phyloP scores from a whole-genome alignment of 805 yeast genomes.

The Yarrowia divulgata region DNA sequence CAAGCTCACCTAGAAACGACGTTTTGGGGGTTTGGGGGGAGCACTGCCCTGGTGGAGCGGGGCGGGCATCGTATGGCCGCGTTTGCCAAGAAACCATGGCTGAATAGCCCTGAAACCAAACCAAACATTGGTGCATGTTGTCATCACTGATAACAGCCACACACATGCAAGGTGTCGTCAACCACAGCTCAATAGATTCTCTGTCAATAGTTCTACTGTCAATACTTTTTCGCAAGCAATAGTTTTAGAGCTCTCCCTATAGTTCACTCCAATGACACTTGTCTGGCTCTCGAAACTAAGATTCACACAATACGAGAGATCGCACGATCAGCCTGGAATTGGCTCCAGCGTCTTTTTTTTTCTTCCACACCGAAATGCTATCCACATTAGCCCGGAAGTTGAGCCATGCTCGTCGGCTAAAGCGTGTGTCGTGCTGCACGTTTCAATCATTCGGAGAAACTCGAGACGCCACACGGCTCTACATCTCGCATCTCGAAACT shows the following conservation, averaged over 20 bases:
- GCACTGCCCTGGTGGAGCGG: slow-evolving; percentile 22
- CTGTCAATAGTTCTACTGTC: too few relatives aligned
- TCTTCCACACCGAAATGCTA: too few relatives aligned
- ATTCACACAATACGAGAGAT: neutral
- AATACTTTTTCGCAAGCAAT: too few relatives aligned
- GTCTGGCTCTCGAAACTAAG: neutral
- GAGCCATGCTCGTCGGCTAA: slow-evolving; percentile 15
- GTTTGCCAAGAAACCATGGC: slow-evolving; percentile 8
- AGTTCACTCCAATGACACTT: too few relatives aligned
- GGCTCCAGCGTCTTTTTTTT: neutral
- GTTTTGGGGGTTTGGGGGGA: neutral
- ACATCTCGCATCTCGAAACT: neutral
- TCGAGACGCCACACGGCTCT: neutral
- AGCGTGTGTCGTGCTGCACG: neutral
- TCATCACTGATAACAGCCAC: neutral
- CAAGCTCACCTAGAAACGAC: neutral
- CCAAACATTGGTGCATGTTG: neutral
- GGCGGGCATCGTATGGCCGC: neutral
- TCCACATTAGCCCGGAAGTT: neutral
- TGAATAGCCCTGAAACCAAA: slow-evolving; percentile 1
- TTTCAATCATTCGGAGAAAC: too few relatives aligned
- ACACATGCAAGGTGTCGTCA: too few relatives aligned
- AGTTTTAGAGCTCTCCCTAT: too few relatives aligned
- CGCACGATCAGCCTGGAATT: slow-evolving; percentile 10
- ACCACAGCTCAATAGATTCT: too few relatives aligned